Conservation (phyloP, 306 rosid genomes). For the Begonia masoniana region DNA sequence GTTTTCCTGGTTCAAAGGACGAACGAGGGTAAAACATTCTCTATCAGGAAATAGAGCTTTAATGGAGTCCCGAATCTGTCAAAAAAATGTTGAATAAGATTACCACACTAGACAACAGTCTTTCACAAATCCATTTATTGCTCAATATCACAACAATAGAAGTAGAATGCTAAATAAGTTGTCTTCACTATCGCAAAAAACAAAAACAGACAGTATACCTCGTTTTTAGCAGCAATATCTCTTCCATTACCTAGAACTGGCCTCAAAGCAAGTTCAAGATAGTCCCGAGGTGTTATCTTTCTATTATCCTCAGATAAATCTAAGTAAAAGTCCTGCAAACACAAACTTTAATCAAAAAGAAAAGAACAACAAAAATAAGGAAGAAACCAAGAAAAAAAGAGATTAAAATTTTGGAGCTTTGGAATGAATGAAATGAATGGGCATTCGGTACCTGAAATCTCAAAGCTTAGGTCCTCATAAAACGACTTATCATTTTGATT, state of each 20-base stretch:
- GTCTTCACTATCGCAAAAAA: neutral
- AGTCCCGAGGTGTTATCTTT: constrained; percentile 91
- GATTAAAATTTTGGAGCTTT: neutral
- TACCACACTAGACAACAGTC: constrained; percentile 10
- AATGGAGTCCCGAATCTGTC: constrained; percentile 82
- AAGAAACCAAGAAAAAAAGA: neutral
- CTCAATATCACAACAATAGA: neutral
- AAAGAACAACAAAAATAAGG: neutral
- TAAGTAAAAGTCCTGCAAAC: constrained; percentile 77
- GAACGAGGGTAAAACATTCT: constrained; percentile 91
- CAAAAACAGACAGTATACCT: constrained; percentile 33
- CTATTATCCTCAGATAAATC: constrained; percentile 64
- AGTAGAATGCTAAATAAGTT: neutral
- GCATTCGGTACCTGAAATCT: too few relatives aligned
- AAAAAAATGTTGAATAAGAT: constrained; percentile 15
- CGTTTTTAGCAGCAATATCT: constrained; percentile 70
- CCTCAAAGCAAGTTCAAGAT: constrained; percentile 76
- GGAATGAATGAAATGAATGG: neutral
- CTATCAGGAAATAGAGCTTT: constrained; percentile 90
- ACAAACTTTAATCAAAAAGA: neutral
- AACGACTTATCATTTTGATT: too few relatives aligned
- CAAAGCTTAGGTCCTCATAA: too few relatives aligned
- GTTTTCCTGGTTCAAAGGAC: constrained; percentile 78
- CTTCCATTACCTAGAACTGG: constrained; percentile 61
- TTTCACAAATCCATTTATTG: too few relatives aligned